Conservation (phyloP, 2,329 filamentous ascomycete species). For the Penicillium capsulatum region DNA sequence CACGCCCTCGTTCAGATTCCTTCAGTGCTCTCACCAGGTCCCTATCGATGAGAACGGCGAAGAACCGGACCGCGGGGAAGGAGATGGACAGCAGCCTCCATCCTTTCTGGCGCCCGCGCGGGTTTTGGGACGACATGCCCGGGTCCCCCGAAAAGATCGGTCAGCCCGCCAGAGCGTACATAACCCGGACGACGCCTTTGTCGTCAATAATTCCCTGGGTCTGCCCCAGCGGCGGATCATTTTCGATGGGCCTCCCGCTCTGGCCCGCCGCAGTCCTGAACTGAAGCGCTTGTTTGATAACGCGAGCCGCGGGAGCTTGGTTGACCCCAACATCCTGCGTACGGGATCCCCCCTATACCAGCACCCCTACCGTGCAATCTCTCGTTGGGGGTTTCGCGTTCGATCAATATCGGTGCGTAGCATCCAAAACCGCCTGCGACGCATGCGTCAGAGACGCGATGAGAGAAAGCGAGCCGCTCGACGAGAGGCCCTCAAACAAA, state of each 20-base stretch:
- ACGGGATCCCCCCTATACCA: conserved; percentile 32
- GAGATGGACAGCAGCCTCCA: conserved; percentile 50
- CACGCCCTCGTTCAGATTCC: conserved; percentile 40
- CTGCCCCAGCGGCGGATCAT: conserved; percentile 49
- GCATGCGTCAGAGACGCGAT: conserved; percentile 41
- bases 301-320: conserved; percentile 31
- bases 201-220: conserved; percentile 55
- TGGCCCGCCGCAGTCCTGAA: conserved; percentile 32
- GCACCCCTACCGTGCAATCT: conserved; percentile 30
- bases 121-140: conserved; percentile 58
- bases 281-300: conserved; percentile 24
- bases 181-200: conserved; percentile 31
- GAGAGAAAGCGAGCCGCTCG: conserved; percentile 50
- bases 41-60: conserved; percentile 39
- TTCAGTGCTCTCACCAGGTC: conserved; percentile 37
- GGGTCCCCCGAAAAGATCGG: conserved; percentile 38
- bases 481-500: conserved; percentile 51
- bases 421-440: conserved; percentile 47
- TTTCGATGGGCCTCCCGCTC: conserved; percentile 39
- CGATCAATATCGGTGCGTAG: conserved; percentile 50
- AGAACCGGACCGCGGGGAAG: conserved; percentile 42
- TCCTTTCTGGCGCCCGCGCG: conserved; percentile 60
- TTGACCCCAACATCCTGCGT: conserved; percentile 28
- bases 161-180: conserved; percentile 27
- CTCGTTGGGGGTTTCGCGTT: conserved; percentile 46